phyloP scores from a whole-genome alignment of 768 basidiomycete genomes.

The Trametes cingulata region DNA sequence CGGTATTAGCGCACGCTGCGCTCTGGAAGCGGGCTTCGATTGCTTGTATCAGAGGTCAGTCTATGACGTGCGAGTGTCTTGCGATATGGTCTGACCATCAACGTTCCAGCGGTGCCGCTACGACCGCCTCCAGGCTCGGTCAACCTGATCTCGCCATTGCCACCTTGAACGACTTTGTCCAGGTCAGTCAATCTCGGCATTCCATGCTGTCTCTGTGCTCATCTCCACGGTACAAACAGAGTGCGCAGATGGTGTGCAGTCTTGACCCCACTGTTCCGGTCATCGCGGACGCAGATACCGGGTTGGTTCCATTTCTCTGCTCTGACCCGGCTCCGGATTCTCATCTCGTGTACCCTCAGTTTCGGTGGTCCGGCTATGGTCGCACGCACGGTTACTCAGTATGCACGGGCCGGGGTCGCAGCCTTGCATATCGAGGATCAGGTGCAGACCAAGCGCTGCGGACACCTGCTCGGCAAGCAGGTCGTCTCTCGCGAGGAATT shows the following conservation, averaged over 20 bases:
- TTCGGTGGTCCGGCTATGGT: constrained; percentile 79
- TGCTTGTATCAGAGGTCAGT: constrained; percentile 74
- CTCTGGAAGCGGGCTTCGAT: constrained; percentile 75
- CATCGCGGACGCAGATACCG: constrained; percentile 81
- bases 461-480: constrained; percentile 79
- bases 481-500: constrained; percentile 80
- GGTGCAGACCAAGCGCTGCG: constrained; percentile 80
- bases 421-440: constrained; percentile 82
- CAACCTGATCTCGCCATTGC: constrained; percentile 81
- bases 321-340: not conserved
- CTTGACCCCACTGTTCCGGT: constrained; percentile 65
- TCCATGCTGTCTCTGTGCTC: not conserved
- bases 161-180: constrained; percentile 75
- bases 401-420: constrained; percentile 68
- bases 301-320: constrained; percentile 39
- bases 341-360: constrained; percentile 23
- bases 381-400: constrained; percentile 73
- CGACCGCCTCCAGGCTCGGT: constrained; percentile 76
- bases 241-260: constrained; percentile 70
- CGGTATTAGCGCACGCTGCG: constrained; percentile 78
- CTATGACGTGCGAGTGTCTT: not conserved
- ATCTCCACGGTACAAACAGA: constrained; percentile 34
- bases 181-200: constrained; percentile 37
- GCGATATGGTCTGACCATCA: no score
- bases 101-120: constrained; percentile 63